phyloP scores from a whole-genome alignment of 805 yeast species.

The Grigorovia jiainica region DNA sequence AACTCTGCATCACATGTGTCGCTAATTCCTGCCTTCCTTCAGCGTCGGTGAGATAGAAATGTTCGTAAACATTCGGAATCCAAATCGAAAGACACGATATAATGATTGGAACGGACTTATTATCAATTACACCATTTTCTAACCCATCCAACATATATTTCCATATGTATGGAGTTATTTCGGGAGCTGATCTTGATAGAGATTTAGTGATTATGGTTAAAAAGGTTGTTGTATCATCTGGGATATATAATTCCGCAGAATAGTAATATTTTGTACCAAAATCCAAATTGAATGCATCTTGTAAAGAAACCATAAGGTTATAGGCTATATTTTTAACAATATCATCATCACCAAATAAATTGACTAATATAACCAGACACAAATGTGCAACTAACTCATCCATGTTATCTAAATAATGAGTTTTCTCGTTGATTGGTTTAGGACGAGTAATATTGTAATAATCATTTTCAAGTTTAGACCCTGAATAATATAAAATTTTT shows the following conservation, averaged over 20 bases:
- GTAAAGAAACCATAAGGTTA: conserved; percentile 47
- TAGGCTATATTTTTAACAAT: conserved; percentile 56
- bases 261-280: conserved; percentile 46
- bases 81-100: conserved; percentile 46
- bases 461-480: conserved; percentile 38
- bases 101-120: conserved; percentile 10
- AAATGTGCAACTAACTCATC: conserved; percentile 45
- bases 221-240: conserved; percentile 53
- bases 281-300: conserved; percentile 45
- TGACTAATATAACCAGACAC: conserved; percentile 54
- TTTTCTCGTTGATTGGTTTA: neutral
- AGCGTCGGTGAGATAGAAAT: conserved; percentile 43
- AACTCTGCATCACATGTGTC: conserved; percentile 47
- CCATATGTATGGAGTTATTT: conserved; percentile 47
- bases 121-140: conserved; percentile 10
- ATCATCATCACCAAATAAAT: conserved; percentile 47
- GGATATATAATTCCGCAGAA: conserved; percentile 52
- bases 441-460: conserved; percentile 6
- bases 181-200: conserved; percentile 44
- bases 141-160: conserved; percentile 18
- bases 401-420: conserved; percentile 1
- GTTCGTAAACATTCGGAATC: conserved; percentile 52
- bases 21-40: conserved; percentile 49
- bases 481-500: conserved; percentile 55
- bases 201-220: conserved; percentile 45